Evolutionary conservation across 805 yeast genomes (phyloP).

Genomic region (Ascoidea asiatica): DNA sequence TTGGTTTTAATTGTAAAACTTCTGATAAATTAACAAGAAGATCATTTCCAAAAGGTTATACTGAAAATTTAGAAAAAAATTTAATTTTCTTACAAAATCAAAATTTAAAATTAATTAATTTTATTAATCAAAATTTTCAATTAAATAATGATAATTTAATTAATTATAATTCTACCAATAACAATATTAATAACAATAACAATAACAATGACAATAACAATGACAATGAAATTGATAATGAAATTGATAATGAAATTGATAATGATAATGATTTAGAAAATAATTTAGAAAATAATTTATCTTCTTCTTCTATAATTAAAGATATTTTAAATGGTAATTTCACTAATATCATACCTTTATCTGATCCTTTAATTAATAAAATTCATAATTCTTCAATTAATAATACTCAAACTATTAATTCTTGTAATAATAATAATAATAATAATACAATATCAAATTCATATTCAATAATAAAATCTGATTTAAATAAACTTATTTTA

Average conservation of each 20-base stretch:
- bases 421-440: background rate
- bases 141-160: slow-evolving; percentile 1
- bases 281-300: slow-evolving; percentile 14
- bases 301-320: slow-evolving; percentile 11
- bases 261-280: slow-evolving; percentile 16
- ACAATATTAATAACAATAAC: slow-evolving; percentile 7
- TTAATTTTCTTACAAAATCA: slow-evolving; percentile 49
- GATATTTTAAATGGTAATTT: slow-evolving; percentile 8
- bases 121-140: slow-evolving; percentile 17
- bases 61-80: slow-evolving; percentile 57
- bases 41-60: slow-evolving; percentile 72
- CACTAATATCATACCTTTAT: slow-evolving; percentile 13
- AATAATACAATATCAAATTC: background rate
- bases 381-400: slow-evolving; percentile 13
- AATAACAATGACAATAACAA: slow-evolving; percentile 1
- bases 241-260: slow-evolving; percentile 12
- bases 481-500: background rate
- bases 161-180: slow-evolving; percentile 8
- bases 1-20: slow-evolving; percentile 56
- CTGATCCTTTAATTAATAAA: slow-evolving; percentile 11
- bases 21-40: slow-evolving; percentile 64
- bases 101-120: slow-evolving; percentile 24
- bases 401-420: slow-evolving; percentile 4
- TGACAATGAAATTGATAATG: background rate
- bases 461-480: background rate